Percentiles rank a stretch among this genome's conserved stretches.
Conservation (phyloP, 2,329 filamentous ascomycete species). For the Didymella pinodella region DNA sequence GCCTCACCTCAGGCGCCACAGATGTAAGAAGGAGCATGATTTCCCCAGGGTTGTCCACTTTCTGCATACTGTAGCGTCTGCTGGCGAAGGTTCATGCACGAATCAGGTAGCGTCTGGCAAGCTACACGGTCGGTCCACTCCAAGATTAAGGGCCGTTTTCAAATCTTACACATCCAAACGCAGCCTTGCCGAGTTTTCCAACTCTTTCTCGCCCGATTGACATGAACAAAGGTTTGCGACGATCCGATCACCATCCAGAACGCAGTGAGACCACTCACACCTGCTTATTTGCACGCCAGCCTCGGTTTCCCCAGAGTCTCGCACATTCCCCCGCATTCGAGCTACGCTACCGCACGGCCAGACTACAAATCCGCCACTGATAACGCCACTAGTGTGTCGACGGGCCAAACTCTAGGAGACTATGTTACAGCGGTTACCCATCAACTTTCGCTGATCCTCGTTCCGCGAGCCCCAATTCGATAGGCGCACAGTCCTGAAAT, state of each 20-base stretch:
- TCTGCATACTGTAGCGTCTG: not conserved
- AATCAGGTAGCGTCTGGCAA: constrained; percentile 18
- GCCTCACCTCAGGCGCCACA: not conserved
- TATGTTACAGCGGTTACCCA: constrained; percentile 5
- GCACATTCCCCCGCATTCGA: constrained; percentile 16
- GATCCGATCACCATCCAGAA: constrained; percentile 1
- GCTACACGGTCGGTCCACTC: constrained; percentile 12
- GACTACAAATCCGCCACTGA: constrained; percentile 9
- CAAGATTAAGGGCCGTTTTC: not conserved
- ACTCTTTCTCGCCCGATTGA: not conserved
- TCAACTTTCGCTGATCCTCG: not conserved
- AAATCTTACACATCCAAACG: constrained; percentile 12
- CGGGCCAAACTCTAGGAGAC: constrained; percentile 8
- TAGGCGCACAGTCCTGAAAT: constrained; percentile 7
- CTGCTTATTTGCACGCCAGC: constrained; percentile 3
- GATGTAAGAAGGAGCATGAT: not conserved
- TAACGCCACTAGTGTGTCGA: constrained; percentile 5
- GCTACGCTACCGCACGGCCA: constrained; percentile 14
- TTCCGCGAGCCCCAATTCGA: constrained; percentile 19
- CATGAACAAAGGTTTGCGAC: constrained; percentile 8
- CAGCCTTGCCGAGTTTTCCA: constrained; percentile 11
- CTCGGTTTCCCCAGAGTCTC: constrained; percentile 15
- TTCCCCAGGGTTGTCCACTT: not conserved
- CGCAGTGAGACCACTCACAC: not conserved
- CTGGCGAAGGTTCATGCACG: constrained; percentile 3